phyloP scores from a whole-genome alignment of 495 filamentous ascomycete genomes.

The Cercophora samala region DNA sequence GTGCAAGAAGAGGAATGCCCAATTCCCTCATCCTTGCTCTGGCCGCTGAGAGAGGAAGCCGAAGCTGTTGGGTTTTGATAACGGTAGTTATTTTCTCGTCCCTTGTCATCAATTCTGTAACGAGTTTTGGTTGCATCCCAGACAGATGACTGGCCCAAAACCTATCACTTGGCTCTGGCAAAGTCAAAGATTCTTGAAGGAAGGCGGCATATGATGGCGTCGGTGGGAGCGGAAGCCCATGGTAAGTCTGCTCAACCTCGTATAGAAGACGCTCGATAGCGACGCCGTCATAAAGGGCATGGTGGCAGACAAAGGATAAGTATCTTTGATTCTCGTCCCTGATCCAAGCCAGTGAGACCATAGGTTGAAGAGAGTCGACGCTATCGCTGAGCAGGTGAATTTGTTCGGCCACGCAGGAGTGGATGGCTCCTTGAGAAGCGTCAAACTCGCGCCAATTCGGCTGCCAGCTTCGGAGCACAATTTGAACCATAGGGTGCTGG shows the following conservation, averaged over 20 bases:
- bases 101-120: not conserved
- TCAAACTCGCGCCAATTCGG: slow-evolving; percentile 35
- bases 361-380: slow-evolving; percentile 34
- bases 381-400: slow-evolving; percentile 28
- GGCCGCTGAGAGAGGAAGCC: slow-evolving; percentile 43
- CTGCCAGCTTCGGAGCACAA: slow-evolving; percentile 45
- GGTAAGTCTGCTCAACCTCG: slow-evolving; percentile 57
- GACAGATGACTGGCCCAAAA: slow-evolving; percentile 61
- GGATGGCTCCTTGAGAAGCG: slow-evolving; percentile 18
- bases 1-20: slow-evolving; percentile 58
- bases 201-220: slow-evolving; percentile 46
- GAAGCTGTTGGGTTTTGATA: not conserved
- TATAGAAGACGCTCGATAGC: slow-evolving; percentile 62
- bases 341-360: slow-evolving; percentile 38
- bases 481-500: slow-evolving; percentile 55
- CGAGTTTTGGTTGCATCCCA: slow-evolving; percentile 45
- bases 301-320: slow-evolving; percentile 65
- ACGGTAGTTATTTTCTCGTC: not conserved
- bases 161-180: slow-evolving; percentile 41
- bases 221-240: slow-evolving; percentile 42
- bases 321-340: slow-evolving; percentile 23
- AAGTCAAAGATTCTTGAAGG: slow-evolving; percentile 28
- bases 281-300: slow-evolving; percentile 77
- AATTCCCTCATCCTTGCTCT: slow-evolving; percentile 46
- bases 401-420: slow-evolving; percentile 26